Evolutionary conservation across 139 green algal genomes (phyloP), one percentile per base, ranked within the genome.

Genomic region (Micractinium sp.): DNA sequence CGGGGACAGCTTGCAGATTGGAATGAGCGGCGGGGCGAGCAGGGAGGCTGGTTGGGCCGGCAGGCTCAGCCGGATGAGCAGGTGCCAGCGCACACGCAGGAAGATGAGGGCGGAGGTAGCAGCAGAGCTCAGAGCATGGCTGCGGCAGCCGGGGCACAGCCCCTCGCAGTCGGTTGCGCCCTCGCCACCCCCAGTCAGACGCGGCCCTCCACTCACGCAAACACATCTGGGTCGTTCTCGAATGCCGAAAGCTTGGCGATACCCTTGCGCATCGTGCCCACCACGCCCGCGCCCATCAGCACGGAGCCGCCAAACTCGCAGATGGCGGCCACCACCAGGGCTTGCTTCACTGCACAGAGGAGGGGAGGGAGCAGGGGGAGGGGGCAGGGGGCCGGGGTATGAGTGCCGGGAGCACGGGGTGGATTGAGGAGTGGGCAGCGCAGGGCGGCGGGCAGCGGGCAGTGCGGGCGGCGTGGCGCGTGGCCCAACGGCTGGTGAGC

Each of bases 241-340:
- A 92, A 95, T 60, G 33, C 39, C 13, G 53, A n/a, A 13, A 86
- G 77, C 39, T 94, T 81, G 56, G 89, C 90, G 22, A 94, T 91
- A 61, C 91, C 87, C 0, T 73, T 78, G 3, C 85, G 84, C 31
- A 95, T 89, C 3, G 92, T 95, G 84, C 89, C 84, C 13, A 91
- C 92, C 31, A 95, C 93, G 27, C 90, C 69, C 22, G 91, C 73
- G 39, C 92, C 92, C 53, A 94, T 87, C 31, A 94, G 78, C 63
- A 92, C 75, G 7, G 91, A 88, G 23, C 91, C 86, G 25, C 31
- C 47, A 78, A 93, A 91, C 85, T 93, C 91, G 63, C 89, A 91
- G 18, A 93, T 78, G n/a, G 86, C 83, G 29, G 89, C 91, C 19
- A 91, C 76, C 12, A 92, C 41, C 2, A 93, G 13, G 13, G 91